phyloP scores from a whole-genome alignment of 805 yeast species.

The Phaffomyces antillensis region DNA sequence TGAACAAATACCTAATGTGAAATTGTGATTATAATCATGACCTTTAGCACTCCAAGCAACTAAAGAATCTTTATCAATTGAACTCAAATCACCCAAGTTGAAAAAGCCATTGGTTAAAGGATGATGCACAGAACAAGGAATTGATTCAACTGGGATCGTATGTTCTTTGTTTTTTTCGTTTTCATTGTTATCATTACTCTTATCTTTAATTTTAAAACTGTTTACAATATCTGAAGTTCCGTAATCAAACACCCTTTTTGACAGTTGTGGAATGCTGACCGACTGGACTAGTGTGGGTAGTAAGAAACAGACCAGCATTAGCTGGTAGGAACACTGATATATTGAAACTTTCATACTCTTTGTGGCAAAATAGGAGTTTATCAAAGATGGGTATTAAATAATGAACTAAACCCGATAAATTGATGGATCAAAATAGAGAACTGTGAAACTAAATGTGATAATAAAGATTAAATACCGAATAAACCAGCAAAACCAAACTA shows the following conservation, averaged over 20 bases:
- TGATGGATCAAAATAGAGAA: too few species aligned
- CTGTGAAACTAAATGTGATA: too few species aligned
- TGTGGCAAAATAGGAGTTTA: too few species aligned
- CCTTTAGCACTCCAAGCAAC: conserved; percentile 65
- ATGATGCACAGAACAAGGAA: conserved; percentile 37
- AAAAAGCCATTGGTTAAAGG: conserved; percentile 35
- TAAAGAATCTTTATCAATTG: conserved; percentile 17
- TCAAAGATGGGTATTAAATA: too few species aligned
- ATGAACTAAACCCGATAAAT: too few species aligned
- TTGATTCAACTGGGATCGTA: conserved; percentile 12
- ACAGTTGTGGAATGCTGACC: background rate
- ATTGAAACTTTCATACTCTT: background rate
- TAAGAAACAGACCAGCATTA: background rate
- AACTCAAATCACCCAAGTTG: conserved; percentile 25
- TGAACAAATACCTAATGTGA: conserved; percentile 67
- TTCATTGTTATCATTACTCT: background rate
- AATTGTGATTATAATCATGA: conserved; percentile 61
- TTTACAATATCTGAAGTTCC: conserved; percentile 16
- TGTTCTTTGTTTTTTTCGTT: conserved; percentile 5
- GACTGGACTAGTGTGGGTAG: conserved; percentile 1
- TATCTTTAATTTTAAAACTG: conserved; percentile 8
- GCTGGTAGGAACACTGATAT: background rate
- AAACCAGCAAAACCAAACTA: too few species aligned
- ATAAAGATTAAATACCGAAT: too few species aligned
- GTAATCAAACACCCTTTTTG: conserved; percentile 13